A percentile compares a stretch with the other conserved stretches of the same genome.
Evolutionary conservation across 2,329 filamentous ascomycete genomes (phyloP).

Genomic region (Paecilomyces formosus): DNA sequence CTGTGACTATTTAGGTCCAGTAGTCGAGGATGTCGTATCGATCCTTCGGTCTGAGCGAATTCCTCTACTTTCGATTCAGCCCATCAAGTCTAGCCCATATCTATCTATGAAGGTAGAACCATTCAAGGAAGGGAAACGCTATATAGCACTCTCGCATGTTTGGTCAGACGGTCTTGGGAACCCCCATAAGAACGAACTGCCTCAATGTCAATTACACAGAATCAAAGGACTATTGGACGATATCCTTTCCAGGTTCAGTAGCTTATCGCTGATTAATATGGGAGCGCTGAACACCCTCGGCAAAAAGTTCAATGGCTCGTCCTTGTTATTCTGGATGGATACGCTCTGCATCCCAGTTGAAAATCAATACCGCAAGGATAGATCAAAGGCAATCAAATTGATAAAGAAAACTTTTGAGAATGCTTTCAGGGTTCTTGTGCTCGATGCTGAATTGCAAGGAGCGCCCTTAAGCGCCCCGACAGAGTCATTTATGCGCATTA

Average conservation of each 20-base stretch:
- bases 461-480: not conserved
- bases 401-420: not conserved
- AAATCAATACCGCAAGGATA: not conserved
- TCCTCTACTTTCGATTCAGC: slow-evolving; percentile 1
- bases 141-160: slow-evolving; percentile 1
- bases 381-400: not conserved
- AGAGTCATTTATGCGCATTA: slow-evolving; percentile 1
- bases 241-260: not conserved
- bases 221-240: not conserved
- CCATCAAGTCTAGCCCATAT: not conserved
- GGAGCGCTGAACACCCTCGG: not conserved
- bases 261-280: not conserved
- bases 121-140: not conserved
- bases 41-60: slow-evolving; percentile 1
- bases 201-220: not conserved
- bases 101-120: not conserved
- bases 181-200: not conserved
- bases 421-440: not conserved
- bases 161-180: slow-evolving; percentile 1
- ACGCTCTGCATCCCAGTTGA: not conserved
- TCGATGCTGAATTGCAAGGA: slow-evolving; percentile 1
- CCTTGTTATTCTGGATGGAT: not conserved
- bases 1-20: not conserved
- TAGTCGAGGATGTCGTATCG: slow-evolving; percentile 1
- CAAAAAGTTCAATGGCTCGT: slow-evolving; percentile 1